Base-by-base conservation (phyloP, 176 grass and related monocot genomes). In the Cymbopogon citratus region DNA sequence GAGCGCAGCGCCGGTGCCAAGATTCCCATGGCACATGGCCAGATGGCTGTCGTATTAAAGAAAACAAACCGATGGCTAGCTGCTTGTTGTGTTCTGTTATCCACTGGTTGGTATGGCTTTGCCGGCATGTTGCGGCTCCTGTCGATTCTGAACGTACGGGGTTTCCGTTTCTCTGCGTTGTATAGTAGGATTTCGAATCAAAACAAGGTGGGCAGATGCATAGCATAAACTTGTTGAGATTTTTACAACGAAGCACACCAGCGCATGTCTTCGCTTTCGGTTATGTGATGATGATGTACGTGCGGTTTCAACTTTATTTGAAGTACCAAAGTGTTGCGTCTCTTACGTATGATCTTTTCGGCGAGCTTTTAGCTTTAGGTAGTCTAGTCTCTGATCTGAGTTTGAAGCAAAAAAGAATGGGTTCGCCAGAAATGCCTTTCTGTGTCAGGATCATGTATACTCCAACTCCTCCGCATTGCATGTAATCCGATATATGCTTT, bases 1-100 rank as follows among this genome's bases (percentile, higher is more conserved):
- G 8, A 59, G 54, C 12, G 3, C 2, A 0, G 77, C 81, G 52
- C 44, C 87, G 83, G 87, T 85, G 83, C 34, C 71, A 71, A 81
- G 78, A 81, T 85, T 85, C 83, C 87, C 87, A 72, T 82, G 19
- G 73, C 87, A 89, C 87, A 89, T 85, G 87, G 87, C 78, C 83
- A 82, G 87, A 81, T 85, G 83, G 46, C 39, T 44, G 65, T 76
- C 66, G 31, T 19, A 81, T 82, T 81, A 85, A 89, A 89, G 4
- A 89, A 85, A 89, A 89, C 4, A 89, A 85, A 77, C 80, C 24
- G 1, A 52, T 14, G 13, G 31, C 7, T 13, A 9, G 24, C 5
- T 63, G 49, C 54, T 71, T 81, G 87, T 77, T 77, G 44, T n/a
- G 77, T 52, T 43, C 72, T 73, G 83, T 52, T 72, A 85, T 72